Base-by-base conservation (phyloP, 441 rosid genomes). In the Pelargonium fulgidum region DNA sequence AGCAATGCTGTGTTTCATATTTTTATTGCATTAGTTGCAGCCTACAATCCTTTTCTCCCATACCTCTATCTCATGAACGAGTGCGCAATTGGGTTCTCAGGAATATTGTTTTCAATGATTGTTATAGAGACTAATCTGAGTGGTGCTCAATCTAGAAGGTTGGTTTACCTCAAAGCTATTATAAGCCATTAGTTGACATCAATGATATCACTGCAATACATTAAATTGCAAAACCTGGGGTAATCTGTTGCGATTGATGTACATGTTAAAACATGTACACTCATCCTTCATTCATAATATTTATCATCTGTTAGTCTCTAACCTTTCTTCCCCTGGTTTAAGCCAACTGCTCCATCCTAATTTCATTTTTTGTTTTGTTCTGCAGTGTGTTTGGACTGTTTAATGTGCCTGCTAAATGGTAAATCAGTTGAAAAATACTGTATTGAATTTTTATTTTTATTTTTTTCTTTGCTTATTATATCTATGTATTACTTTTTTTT, bases 321-420 rank as follows among this genome's bases (percentile, higher is more conserved):
- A 17, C 7, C 16, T 56, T 13, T 50, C 41, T 48, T 13, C 16
- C 56, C 56, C 56, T 48, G 16, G n/a, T 48, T 2, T 5, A 10
- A 42, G 22, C 24, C 61, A 0, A 54, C 61, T 56, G 29, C 20
- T 56, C 12, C 4, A 7, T 7, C 20, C 26, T 56, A 56, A 22
- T 56, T 17, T 7, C 63, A 62, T 22, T 39, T 59, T 52, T 64
- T 71, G 70, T 70, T 69, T 79, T 45, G 62, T 78, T 83, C 75
- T 85, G 92, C 89, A 91, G 97, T 79, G 85, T 93, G 72, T 89
- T 93, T 83, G 99, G 99, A 70, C 97, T 91, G 81, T 89, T 93
- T 79, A 91, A 89, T 67, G 93, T 93, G 66, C 97, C 97, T 4
- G 89, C 97, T 70, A 86, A 89, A 78, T 84, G 89, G 99, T 89